phyloP scores from a whole-genome alignment of 2,329 filamentous ascomycete genomes.

The Colletotrichum sp. region DNA sequence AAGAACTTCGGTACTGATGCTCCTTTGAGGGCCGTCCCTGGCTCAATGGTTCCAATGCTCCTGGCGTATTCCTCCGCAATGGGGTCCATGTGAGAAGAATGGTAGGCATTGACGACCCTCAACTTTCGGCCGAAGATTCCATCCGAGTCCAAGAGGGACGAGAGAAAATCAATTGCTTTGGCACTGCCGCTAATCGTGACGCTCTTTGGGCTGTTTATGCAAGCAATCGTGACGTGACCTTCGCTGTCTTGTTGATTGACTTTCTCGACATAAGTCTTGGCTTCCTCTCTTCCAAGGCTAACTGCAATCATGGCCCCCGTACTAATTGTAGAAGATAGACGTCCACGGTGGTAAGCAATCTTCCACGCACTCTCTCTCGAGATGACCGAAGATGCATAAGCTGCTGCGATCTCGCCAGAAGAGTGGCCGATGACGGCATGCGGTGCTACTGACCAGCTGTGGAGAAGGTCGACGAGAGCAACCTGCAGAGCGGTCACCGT shows the following conservation, averaged over 20 bases:
- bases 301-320: conserved; percentile 61
- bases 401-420: conserved; percentile 55
- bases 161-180: conserved; percentile 30
- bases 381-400: conserved; percentile 48
- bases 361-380: conserved; percentile 47
- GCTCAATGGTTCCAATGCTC: background rate
- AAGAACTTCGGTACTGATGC: background rate
- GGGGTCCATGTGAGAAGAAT: conserved; percentile 22
- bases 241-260: background rate
- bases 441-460: conserved; percentile 34
- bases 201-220: conserved; percentile 58
- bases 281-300: conserved; percentile 47
- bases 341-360: conserved; percentile 25
- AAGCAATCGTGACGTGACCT: conserved; percentile 31
- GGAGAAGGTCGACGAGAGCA: conserved; percentile 29
- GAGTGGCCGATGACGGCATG: conserved; percentile 50
- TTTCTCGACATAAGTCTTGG: conserved; percentile 29
- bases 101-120: conserved; percentile 20
- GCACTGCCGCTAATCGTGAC: conserved; percentile 47
- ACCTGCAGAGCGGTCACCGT: conserved; percentile 35
- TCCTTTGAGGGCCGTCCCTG: rapidly evolving
- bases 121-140: conserved; percentile 23
- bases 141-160: conserved; percentile 16
- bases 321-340: conserved; percentile 13
- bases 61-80: conserved; percentile 26